Conservation (phyloP, 1,139 yeast species). For the Wickerhamomyces sp. region DNA sequence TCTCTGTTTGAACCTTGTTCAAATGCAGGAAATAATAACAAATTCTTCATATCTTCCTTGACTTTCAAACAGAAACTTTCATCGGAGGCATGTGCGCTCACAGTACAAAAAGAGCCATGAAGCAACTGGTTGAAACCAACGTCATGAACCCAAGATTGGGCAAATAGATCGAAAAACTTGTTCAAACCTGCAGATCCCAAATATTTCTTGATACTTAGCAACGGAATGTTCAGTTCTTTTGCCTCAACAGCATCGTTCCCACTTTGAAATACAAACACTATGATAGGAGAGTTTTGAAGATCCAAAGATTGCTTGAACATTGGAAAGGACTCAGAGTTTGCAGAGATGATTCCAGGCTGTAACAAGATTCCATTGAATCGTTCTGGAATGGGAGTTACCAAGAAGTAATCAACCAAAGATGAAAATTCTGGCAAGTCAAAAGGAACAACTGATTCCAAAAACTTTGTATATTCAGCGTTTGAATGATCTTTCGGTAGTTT, state of each 20-base stretch:
- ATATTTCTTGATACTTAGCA: conserved; percentile 10
- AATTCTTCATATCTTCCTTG: conserved; percentile 24
- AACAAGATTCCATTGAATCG: conserved; percentile 10
- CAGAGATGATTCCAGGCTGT: conserved; percentile 19
- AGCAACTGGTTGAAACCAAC: conserved; percentile 31
- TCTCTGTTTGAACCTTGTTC: conserved; percentile 7
- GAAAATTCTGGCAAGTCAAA: conserved; percentile 32
- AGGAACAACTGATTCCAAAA: conserved; percentile 30
- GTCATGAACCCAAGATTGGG: conserved; percentile 34
- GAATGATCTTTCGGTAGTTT: conserved; percentile 16
- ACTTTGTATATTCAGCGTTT: conserved; percentile 21
- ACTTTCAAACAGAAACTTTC: conserved; percentile 38
- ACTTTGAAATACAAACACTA: conserved; percentile 32
- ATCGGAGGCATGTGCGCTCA: conserved; percentile 20
- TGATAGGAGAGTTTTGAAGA: conserved; percentile 25
- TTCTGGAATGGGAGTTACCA: conserved; percentile 30
- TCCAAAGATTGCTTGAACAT: conserved; percentile 20
- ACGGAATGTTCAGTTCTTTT: conserved; percentile 10
- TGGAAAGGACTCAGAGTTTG: conserved; percentile 22
- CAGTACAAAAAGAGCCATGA: conserved; percentile 39
- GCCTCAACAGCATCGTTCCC: conserved; percentile 12
- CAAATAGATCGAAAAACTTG: conserved; percentile 37
- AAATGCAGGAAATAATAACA: conserved; percentile 32
- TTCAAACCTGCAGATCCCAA: conserved; percentile 14
- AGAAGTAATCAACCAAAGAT: conserved; percentile 29